phyloP scores from a whole-genome alignment of 2,329 filamentous ascomycete species.

The Tympanopsis confertula region DNA sequence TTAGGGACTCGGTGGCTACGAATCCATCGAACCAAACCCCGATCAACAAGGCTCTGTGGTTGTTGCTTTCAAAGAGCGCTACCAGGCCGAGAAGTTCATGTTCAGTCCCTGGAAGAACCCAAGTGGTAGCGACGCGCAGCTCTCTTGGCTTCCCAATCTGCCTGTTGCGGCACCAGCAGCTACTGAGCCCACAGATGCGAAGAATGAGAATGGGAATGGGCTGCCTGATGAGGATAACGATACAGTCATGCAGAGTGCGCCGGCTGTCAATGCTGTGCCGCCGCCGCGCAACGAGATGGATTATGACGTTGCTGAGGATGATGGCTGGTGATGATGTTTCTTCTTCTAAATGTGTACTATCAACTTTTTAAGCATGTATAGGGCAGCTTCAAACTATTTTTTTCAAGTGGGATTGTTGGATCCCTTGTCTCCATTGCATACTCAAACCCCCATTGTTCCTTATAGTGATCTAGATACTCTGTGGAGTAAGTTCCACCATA shows the following conservation, averaged over 20 bases:
- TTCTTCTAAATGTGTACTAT: too few relatives aligned
- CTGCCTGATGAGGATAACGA: background rate
- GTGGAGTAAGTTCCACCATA: background rate
- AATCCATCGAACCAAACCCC: slow-evolving; percentile 26
- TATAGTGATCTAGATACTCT: too few relatives aligned
- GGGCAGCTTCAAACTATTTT: too few relatives aligned
- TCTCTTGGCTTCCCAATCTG: slow-evolving; percentile 36
- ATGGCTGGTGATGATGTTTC: too few relatives aligned
- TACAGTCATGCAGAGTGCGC: background rate
- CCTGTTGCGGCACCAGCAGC: slow-evolving; percentile 12
- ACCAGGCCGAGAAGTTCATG: slow-evolving; percentile 41
- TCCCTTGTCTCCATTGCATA: too few relatives aligned
- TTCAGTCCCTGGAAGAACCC: slow-evolving; percentile 32
- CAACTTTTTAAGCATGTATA: too few relatives aligned
- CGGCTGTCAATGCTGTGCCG: background rate
- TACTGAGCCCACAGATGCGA: slow-evolving; percentile 4
- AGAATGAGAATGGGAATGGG: background rate
- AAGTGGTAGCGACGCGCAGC: slow-evolving; percentile 36
- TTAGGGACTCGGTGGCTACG: slow-evolving; percentile 30
- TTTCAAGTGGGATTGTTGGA: too few relatives aligned
- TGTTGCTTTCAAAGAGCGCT: slow-evolving; percentile 32
- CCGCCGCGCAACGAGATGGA: slow-evolving; percentile 22
- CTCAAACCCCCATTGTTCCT: too few relatives aligned
- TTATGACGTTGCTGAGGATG: slow-evolving; percentile 37
- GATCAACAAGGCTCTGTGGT: slow-evolving; percentile 23